Evolutionary conservation across 257 asterid genomes (phyloP).

Genomic region (Solanum lycopersicoides): DNA sequence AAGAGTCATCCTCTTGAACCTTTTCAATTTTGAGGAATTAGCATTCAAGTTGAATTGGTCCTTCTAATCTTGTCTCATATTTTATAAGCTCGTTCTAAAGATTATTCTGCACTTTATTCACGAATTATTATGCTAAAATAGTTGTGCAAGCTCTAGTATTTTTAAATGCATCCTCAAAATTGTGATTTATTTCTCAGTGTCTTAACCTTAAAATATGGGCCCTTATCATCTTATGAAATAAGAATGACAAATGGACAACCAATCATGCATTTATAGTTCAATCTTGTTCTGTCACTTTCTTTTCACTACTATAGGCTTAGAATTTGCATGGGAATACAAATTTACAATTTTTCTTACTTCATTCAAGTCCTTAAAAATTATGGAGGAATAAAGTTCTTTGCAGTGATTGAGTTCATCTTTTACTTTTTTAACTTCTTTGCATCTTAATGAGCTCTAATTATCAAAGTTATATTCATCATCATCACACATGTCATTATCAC

Average conservation of each 20-base stretch:
- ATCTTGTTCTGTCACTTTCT: not conserved
- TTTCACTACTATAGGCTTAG: not conserved
- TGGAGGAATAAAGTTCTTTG: not conserved
- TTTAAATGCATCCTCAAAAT: not conserved
- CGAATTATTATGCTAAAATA: not conserved
- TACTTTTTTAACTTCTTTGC: not conserved
- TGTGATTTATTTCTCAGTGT: not conserved
- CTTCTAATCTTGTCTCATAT: not conserved
- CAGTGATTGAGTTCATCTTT: not conserved
- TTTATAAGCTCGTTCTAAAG: not conserved
- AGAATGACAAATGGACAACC: not conserved
- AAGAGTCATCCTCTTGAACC: not conserved
- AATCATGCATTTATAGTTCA: not conserved
- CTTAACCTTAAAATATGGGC: not conserved
- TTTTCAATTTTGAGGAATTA: too few relatives aligned
- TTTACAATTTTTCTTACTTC: not conserved
- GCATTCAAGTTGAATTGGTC: too few relatives aligned
- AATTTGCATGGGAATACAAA: not conserved
- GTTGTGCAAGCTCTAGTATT: not conserved
- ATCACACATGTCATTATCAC: not conserved
- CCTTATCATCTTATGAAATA: not conserved
- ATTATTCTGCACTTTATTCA: not conserved
- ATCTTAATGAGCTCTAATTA: not conserved
- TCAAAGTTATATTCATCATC: not conserved
- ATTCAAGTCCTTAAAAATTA: not conserved